Conservation (phyloP, 2,329 filamentous ascomycete species). For the Apiospora marii region DNA sequence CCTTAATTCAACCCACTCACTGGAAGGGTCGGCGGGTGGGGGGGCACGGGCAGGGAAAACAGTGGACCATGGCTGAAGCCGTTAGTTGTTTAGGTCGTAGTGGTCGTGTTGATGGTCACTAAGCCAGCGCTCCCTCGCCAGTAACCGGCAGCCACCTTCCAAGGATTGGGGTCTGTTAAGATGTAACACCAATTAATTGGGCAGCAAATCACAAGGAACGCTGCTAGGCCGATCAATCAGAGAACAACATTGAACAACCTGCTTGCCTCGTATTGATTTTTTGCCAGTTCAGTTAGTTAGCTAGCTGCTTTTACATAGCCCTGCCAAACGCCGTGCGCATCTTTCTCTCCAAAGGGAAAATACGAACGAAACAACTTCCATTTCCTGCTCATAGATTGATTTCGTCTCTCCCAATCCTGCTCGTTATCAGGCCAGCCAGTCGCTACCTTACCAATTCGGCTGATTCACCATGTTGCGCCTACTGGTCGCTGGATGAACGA, state of each 20-base stretch:
- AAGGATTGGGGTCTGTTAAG: conserved; percentile 8
- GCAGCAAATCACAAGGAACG: conserved; percentile 4
- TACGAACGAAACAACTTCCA: not conserved
- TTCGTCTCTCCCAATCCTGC: not conserved
- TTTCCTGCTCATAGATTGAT: not conserved
- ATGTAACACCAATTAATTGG: conserved; percentile 20
- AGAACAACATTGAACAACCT: conserved; percentile 15
- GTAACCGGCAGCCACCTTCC: conserved; percentile 10
- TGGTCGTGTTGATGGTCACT: not conserved
- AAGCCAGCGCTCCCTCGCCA: not conserved
- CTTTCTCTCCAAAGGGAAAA: not conserved
- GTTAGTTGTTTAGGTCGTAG: not conserved
- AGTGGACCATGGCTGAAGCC: conserved; percentile 16
- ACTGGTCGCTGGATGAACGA: conserved; percentile 11
- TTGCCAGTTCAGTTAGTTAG: not conserved
- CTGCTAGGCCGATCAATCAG: conserved; percentile 13
- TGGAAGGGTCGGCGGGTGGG: conserved; percentile 15
- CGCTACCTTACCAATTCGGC: not conserved
- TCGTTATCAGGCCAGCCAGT: not conserved
- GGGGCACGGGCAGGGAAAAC: not conserved
- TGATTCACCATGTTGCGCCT: conserved; percentile 13
- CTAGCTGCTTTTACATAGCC: not conserved
- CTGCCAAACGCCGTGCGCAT: not conserved
- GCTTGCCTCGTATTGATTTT: conserved; percentile 1
- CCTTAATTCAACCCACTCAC: not conserved